Evolutionary conservation across 2,329 filamentous ascomycete species (phyloP), one percentile per base, ranked within the genome.

Genomic region (Geoglossum cookeanum): DNA sequence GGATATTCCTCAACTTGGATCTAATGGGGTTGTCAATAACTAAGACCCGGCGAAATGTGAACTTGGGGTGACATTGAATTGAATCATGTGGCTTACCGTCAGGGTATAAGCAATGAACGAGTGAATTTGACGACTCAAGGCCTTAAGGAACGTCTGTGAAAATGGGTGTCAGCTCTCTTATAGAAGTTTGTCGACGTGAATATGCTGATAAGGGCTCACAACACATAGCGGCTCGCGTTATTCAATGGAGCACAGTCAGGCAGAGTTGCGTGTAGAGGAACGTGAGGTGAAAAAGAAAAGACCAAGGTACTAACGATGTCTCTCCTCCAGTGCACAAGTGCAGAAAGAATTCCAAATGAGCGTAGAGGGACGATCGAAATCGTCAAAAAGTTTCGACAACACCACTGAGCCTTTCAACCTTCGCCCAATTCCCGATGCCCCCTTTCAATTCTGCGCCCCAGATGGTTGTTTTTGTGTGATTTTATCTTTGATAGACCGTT

Each of bases 31-130:
- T 13, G 15, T 53, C 32, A 53, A n/a, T 22, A 13, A 5, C n/a
- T 53, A 4, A 7, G 30, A 22, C 30, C 8, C 3, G 8, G 8
- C 3, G 48, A 9, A 35, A 17, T 11, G 9, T 11, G 15, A 37
- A 35, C 5, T 8, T 22, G 6, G 49, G 17, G 30, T 53, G 30
- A 53, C 22, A 37, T 53, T 17, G 13, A n/a, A 33, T 11, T 33
- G 49, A 32, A 35, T 30, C 5, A 22, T 15, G 22, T 32, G 11
- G 27, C 54, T 55, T 48, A 55, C 54, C 54, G 54, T 55, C 54
- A 55, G 44, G 54, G 54, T 55, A 22, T n/a, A 55, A 32, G 33
- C 8, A 17, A 27, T 53, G 49, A 55, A 55, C 54, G 54, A 55
- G 54, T 45, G 54, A 45, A 55, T 29, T 55, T 55, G 54, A 55